A percentile compares a stretch with the other conserved stretches of the same genome.
Evolutionary conservation across 306 rosid species (phyloP).

Genomic region (Vicia faba): DNA sequence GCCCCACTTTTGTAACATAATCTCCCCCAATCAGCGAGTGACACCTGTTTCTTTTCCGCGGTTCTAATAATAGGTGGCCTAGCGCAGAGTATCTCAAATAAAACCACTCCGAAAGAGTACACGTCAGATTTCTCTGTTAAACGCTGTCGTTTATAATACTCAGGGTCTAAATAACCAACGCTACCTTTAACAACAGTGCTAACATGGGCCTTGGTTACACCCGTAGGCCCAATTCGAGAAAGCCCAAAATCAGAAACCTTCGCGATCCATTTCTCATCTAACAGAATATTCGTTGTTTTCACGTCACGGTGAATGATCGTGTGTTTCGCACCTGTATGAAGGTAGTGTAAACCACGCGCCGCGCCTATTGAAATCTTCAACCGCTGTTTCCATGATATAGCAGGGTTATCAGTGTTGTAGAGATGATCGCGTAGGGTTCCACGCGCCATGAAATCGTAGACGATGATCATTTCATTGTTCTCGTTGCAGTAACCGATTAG

Average conservation of each 20-base stretch:
- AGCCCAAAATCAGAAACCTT: slow-evolving; percentile 65
- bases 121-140: slow-evolving; percentile 64
- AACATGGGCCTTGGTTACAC: slow-evolving; percentile 36
- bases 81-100: slow-evolving; percentile 56
- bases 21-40: slow-evolving; percentile 53
- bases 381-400: slow-evolving; percentile 50
- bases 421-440: slow-evolving; percentile 62
- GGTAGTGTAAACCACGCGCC: slow-evolving; percentile 58
- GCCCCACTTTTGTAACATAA: slow-evolving; percentile 32
- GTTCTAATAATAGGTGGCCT: slow-evolving; percentile 47
- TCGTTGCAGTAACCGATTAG: slow-evolving; percentile 50
- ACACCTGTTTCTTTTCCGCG: slow-evolving; percentile 36
- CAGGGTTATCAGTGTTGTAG: slow-evolving; percentile 38
- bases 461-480: slow-evolving; percentile 45
- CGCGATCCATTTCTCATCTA: slow-evolving; percentile 53
- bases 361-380: slow-evolving; percentile 53
- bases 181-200: slow-evolving; percentile 49
- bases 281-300: slow-evolving; percentile 54
- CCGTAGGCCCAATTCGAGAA: slow-evolving; percentile 49
- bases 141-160: slow-evolving; percentile 46
- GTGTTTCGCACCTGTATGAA: slow-evolving; percentile 49
- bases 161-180: slow-evolving; percentile 50
- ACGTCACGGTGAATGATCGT: slow-evolving; percentile 68
- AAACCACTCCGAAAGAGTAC: slow-evolving; percentile 62
- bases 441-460: slow-evolving; percentile 57